Evolutionary conservation across 176 grass and related monocot genomes (phyloP).

Genomic region (Aegilops tauschii): DNA sequence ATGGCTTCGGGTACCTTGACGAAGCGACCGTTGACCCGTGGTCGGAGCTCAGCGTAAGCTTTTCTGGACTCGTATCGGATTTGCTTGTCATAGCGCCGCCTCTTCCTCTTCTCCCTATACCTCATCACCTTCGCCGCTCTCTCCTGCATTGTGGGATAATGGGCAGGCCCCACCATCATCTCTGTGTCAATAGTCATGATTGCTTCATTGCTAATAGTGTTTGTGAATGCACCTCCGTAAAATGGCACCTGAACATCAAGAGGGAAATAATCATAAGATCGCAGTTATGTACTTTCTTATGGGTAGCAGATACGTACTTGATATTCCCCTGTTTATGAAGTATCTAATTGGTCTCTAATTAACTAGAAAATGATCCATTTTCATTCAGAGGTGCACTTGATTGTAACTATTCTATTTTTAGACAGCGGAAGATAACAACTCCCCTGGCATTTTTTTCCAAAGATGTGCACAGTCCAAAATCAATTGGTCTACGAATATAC

Average conservation of each 20-base stretch:
- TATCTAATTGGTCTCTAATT: background rate
- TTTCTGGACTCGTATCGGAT: slow-evolving; percentile 62
- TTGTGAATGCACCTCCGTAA: background rate
- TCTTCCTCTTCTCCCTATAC: slow-evolving; percentile 76
- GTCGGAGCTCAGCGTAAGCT: slow-evolving; percentile 60
- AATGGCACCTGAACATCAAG: background rate
- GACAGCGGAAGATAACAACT: too few species aligned
- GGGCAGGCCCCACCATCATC: background rate
- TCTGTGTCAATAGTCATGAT: background rate
- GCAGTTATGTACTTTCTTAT: background rate
- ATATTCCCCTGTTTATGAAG: too few species aligned
- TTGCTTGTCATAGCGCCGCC: slow-evolving; percentile 58
- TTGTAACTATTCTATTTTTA: background rate
- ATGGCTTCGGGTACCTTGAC: slow-evolving; percentile 45
- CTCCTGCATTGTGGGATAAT: background rate
- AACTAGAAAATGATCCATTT: background rate
- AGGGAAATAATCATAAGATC: background rate
- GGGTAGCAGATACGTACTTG: too few species aligned
- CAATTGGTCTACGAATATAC: too few species aligned
- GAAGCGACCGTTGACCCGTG: slow-evolving; percentile 63
- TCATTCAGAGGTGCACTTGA: background rate
- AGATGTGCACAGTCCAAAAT: too few species aligned
- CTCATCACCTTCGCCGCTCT: slow-evolving; percentile 59
- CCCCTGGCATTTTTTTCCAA: too few species aligned
- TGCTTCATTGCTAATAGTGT: background rate